Conservation (phyloP, 1,284 basidiomycete species). For the Microbotryum intermedium region DNA sequence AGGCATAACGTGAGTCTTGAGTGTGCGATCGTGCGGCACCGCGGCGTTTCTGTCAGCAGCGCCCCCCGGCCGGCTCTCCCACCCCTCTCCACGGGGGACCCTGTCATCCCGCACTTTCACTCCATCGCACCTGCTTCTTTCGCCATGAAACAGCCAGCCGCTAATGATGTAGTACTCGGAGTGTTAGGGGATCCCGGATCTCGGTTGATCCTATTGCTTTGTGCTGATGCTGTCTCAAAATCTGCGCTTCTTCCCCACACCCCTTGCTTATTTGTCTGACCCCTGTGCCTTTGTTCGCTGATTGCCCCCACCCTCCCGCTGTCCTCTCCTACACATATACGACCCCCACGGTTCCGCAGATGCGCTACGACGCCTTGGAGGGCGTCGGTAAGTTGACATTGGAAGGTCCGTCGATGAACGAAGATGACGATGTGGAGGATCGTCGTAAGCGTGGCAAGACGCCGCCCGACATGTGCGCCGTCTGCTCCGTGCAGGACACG, state of each 20-base stretch:
- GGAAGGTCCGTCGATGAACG: neutral
- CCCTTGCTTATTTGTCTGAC: neutral
- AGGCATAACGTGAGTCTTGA: too few relatives aligned
- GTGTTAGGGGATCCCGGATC: too few relatives aligned
- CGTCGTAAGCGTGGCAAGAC: neutral
- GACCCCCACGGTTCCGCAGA: neutral
- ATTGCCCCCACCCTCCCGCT: neutral
- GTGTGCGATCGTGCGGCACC: too few relatives aligned
- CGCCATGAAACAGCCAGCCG: too few relatives aligned
- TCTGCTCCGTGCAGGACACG: constrained; percentile 5
- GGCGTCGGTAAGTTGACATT: neutral
- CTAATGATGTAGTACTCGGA: too few relatives aligned
- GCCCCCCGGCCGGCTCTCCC: too few relatives aligned
- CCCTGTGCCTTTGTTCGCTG: neutral
- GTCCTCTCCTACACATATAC: neutral
- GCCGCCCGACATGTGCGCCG: constrained; percentile 4
- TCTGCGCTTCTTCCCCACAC: neutral
- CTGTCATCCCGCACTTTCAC: too few relatives aligned
- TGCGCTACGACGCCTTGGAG: neutral
- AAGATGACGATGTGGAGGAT: neutral
- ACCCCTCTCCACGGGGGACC: too few relatives aligned
- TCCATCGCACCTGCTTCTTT: too few relatives aligned
- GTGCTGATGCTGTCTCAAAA: too few relatives aligned
- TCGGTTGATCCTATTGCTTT: too few relatives aligned
- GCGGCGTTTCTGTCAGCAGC: too few relatives aligned